Base-by-base conservation (phyloP, 371 early-diverging fungal genomes). In the Batkoa obscura region DNA sequence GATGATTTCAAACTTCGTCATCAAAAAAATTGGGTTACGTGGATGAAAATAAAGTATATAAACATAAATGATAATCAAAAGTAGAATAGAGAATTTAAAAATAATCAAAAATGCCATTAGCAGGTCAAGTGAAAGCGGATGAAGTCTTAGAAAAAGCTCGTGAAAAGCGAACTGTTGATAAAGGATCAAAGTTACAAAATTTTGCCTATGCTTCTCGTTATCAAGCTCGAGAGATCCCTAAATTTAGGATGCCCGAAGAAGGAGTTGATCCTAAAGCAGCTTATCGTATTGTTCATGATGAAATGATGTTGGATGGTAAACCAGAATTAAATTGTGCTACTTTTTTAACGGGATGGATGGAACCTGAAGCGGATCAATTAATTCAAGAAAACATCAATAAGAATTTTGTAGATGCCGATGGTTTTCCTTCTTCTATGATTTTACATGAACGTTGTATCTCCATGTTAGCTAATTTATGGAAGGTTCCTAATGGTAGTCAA, bases 321-420 rank as follows among this genome's bases (percentile, higher is more conserved):
- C 83, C 83, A 33, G 67, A 69, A 34, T 67, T 81, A 41, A 84
- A 84, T 65, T 66, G 82, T 54, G 84, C 84, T 31, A 72, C 75
- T 31, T 86, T 84, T 63, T 80, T 86, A 30, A 80, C 81, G 1
- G 80, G 80, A 15, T 81, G 74, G 72, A 81, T 81, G 82, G 84
- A 84, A 59, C 74, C 73, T 1, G 81, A 84, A 62, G 84, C 83
- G 17, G 78, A 83, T 32, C 73, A 76, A 60, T 66, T 86, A 49
- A 81, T 84, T 62, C 53, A 67, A 5, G 84, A 84, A 51, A 78
- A 75, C 50, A 57, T 79, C 47, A 67, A 69, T 63, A 83, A 83
- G 69, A 83, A 80, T 65, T 75, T 80, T 55, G 78, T 80, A 41
- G 79, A 84, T 62, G 69, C 72, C 35, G 86, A 84, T 58, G 84